Percentiles rank a stretch among this genome's conserved stretches.
Conservation (phyloP, 2,329 filamentous ascomycete species). For the Penicillium sp. region DNA sequence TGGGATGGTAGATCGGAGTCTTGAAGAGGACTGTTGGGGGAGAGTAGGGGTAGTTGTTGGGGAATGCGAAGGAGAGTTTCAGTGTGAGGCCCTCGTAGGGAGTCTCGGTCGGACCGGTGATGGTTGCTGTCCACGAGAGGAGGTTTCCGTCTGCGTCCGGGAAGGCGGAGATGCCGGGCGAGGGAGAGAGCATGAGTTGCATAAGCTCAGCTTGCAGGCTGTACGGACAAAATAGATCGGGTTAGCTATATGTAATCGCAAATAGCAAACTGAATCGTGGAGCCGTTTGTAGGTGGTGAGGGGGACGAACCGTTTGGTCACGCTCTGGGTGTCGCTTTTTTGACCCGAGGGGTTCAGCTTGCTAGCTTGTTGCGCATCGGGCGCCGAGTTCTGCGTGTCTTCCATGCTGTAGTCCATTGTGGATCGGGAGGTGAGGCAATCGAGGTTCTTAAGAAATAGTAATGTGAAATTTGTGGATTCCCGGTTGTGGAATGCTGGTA, state of each 20-base stretch:
- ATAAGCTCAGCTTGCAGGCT: conserved; percentile 97
- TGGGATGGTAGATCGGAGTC: conserved; percentile 98
- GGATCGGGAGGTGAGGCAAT: not conserved
- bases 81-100: conserved; percentile 85
- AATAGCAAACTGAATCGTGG: not conserved
- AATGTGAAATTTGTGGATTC: not conserved
- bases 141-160: conserved; percentile 87
- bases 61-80: conserved; percentile 90
- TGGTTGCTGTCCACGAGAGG: conserved; percentile 89
- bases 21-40: conserved; percentile 93
- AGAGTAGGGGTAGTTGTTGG: conserved; percentile 87
- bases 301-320: conserved; percentile 68
- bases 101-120: conserved; percentile 85
- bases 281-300: not conserved
- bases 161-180: conserved; percentile 92
- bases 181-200: conserved; percentile 95
- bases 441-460: not conserved
- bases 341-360: conserved; percentile 59
- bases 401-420: conserved; percentile 58
- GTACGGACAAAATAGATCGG: conserved; percentile 6
- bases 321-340: conserved; percentile 68
- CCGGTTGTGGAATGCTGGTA: conserved; percentile 7
- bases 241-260: not conserved
- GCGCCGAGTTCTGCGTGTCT: conserved; percentile 67
- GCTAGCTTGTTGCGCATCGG: conserved; percentile 60